phyloP scores from a whole-genome alignment of 2,329 filamentous ascomycete species.

The Curvularia verruculosa region DNA sequence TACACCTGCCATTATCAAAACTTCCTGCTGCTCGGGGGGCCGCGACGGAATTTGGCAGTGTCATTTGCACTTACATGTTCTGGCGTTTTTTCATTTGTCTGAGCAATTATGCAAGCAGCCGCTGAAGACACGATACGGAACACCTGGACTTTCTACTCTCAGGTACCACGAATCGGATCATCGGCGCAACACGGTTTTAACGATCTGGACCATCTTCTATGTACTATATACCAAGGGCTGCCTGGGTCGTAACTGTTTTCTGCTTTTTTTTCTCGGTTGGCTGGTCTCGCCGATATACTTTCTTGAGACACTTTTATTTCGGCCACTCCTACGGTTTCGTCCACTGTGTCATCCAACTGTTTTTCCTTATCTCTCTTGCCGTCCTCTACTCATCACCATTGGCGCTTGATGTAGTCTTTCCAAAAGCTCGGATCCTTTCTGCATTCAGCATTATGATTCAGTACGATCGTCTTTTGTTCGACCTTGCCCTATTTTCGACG shows the following conservation, averaged over 20 bases:
- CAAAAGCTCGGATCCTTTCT: conserved; percentile 33
- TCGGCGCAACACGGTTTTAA: conserved; percentile 44
- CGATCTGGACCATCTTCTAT: conserved; percentile 42
- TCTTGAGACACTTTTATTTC: conserved; percentile 20
- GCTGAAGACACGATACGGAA: conserved; percentile 46
- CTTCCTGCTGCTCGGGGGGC: conserved; percentile 40
- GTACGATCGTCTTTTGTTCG: conserved; percentile 15
- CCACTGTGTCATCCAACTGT: conserved; percentile 11
- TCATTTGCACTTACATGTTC: conserved; percentile 35
- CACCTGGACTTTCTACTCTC: conserved; percentile 39
- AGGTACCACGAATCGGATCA: conserved; percentile 43
- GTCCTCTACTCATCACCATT: conserved; percentile 18
- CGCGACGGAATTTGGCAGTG: conserved; percentile 29
- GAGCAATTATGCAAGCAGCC: conserved; percentile 39
- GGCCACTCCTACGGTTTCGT: conserved; percentile 17
- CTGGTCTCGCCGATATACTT: conserved; percentile 33
- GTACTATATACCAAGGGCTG: conserved; percentile 49
- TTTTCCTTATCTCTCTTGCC: conserved; percentile 7
- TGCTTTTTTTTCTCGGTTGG: conserved; percentile 35
- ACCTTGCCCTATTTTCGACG: conserved; percentile 16
- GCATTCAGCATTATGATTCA: conserved; percentile 26
- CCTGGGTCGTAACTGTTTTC: conserved; percentile 31
- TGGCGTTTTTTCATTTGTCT: conserved; percentile 34
- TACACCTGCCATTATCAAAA: conserved; percentile 35
- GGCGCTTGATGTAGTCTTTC: conserved; percentile 17